phyloP scores from a whole-genome alignment of 345 rosid species.

The Dipteronia dyeriana region DNA sequence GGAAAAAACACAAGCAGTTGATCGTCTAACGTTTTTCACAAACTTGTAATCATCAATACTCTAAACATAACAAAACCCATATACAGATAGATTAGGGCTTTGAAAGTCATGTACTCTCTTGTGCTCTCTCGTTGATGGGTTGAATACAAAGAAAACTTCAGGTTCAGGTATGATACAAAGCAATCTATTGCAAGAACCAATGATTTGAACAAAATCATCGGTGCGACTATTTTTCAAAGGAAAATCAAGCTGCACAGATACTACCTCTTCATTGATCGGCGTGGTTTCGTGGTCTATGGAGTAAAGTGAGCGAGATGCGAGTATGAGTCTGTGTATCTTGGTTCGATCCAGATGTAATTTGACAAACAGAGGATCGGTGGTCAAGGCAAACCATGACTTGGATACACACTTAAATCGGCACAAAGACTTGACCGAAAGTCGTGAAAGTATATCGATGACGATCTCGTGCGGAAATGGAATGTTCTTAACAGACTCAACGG shows the following conservation, averaged over 20 bases:
- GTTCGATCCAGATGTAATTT: not conserved
- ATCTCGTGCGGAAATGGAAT: not conserved
- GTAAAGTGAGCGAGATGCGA: not conserved
- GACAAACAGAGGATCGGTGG: not conserved
- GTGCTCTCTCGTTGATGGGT: not conserved
- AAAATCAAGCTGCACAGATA: not conserved
- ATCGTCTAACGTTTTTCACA: not conserved
- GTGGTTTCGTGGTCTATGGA: not conserved
- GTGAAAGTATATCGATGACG: not conserved
- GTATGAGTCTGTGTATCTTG: not conserved
- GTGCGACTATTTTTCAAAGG: not conserved
- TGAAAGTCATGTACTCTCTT: not conserved
- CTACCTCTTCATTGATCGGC: not conserved
- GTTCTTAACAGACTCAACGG: too few species aligned
- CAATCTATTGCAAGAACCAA: not conserved
- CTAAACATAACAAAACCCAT: not conserved
- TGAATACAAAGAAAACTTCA: not conserved
- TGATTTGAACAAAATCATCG: not conserved
- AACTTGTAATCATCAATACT: not conserved
- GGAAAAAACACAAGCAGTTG: not conserved
- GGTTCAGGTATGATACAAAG: not conserved
- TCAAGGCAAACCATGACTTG: not conserved
- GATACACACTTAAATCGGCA: not conserved
- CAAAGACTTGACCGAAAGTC: not conserved
- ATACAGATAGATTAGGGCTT: not conserved